Base-by-base conservation (phyloP, 192 early-diverging fungal species). In the Radiomyces spectabilis region DNA sequence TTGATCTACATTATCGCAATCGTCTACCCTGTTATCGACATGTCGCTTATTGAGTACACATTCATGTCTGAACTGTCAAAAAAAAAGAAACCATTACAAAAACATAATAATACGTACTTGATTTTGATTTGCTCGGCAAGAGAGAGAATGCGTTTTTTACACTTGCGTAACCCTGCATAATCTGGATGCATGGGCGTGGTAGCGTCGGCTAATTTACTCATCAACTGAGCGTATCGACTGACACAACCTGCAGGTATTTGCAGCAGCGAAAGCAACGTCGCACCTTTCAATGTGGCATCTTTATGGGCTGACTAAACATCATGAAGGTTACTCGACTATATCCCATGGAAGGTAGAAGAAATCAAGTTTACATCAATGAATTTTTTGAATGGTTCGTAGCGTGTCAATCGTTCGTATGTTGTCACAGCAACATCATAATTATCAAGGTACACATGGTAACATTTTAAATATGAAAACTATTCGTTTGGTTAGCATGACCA, bases 121-220 rank as follows among this genome's bases (percentile, higher is more conserved):
- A 33, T 22, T 33, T 31, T 31, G n/a, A 61, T 43, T 37, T 48
- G 25, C 8, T 46, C 51, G 33, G 41, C 41, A 19, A 59, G 51
- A 13, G 44, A 5, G 9, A 39, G 18, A 3, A 66, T 59, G 16
- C 30, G 49, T 22, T 39, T 24, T 31, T 53, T 59, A n/a, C 41
- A 43, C 1, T 34, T 30, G 30, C 41, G 30, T 34, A 69, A 44
- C 19, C 61, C 57, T 26, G 42, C 33, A 46, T 56, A 63, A 39
- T 69, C 67, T 6, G 67, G 67, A 45, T 69, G 67, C 52, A 63
- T 51, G n/a, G 57, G 38, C 2, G 44, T 32, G 4, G 67, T 69
- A 42, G 29, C 51, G 0, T 40, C n/a, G 12, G 61, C 21, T 8
- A 69, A 33, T 3, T 29, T 37, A 15, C 43, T 45, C 7, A 69